Percentiles rank a stretch among this genome's conserved stretches.
phyloP scores from a whole-genome alignment of 345 rosid genomes.

The Syzygium aromaticum region DNA sequence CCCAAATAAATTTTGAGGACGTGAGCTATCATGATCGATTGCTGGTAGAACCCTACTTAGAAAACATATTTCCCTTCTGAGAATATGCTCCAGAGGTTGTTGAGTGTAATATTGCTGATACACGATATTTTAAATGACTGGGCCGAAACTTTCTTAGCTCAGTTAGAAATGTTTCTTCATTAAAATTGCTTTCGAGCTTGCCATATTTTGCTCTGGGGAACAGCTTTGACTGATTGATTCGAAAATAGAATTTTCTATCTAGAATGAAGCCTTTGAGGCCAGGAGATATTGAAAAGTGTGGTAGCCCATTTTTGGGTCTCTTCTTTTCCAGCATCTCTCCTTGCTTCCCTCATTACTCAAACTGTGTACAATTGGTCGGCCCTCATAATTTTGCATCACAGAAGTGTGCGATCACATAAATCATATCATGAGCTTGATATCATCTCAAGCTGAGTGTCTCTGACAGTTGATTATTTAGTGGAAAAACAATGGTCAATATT shows the following conservation, averaged over 20 bases:
- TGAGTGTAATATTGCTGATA: neutral
- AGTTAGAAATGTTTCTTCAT: neutral
- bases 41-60: neutral
- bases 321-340: neutral
- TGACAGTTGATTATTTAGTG: neutral
- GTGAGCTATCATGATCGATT: neutral
- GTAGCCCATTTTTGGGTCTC: neutral
- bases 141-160: neutral
- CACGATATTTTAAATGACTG: neutral
- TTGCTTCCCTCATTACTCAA: neutral
- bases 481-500: neutral
- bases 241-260: neutral
- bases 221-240: neutral
- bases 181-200: neutral
- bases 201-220: neutral
- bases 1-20: neutral
- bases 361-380: neutral
- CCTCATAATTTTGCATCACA: neutral
- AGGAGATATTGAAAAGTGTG: neutral
- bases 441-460: neutral
- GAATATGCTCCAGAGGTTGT: neutral
- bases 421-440: slow-evolving; percentile 9
- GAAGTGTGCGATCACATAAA: neutral
- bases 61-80: neutral
- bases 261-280: neutral